phyloP scores from a whole-genome alignment of 2,329 filamentous ascomycete genomes.

The Apiospora saccharicola region DNA sequence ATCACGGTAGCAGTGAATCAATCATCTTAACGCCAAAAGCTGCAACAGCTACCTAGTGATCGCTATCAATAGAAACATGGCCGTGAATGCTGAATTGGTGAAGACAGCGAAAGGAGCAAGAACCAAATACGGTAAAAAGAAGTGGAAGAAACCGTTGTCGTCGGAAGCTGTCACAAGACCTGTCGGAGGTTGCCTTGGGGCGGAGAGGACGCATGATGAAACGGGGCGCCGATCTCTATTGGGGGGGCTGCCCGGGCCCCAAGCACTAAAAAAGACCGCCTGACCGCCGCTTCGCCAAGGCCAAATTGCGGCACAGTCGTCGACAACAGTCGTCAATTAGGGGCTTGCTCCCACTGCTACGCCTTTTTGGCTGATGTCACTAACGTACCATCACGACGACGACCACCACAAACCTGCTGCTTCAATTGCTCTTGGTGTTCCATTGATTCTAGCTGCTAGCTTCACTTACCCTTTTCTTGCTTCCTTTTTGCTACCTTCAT shows the following conservation, averaged over 20 bases:
- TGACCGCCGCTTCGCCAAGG: neutral
- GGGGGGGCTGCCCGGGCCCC: neutral
- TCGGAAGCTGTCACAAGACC: constrained; percentile 3
- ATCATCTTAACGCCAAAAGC: neutral
- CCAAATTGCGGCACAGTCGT: neutral
- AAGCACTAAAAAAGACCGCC: neutral
- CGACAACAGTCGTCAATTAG: constrained; percentile 5
- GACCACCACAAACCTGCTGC: neutral
- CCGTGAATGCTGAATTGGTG: neutral
- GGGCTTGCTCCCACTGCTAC: neutral
- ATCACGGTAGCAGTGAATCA: neutral
- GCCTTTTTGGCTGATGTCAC: neutral
- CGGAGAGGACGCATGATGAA: neutral
- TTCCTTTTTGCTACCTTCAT: neutral
- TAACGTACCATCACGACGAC: no score
- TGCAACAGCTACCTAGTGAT: neutral
- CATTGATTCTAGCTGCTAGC: neutral
- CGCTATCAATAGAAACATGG: constrained; percentile 3
- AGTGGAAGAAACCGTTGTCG: constrained; percentile 14
- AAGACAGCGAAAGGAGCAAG: neutral
- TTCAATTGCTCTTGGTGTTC: neutral
- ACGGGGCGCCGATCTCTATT: neutral
- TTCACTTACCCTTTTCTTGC: neutral
- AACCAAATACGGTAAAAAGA: constrained; percentile 4
- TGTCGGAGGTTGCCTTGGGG: neutral